A percentile compares a stretch with the other conserved stretches of the same genome.
Evolutionary conservation across 2,329 filamentous ascomycete species (phyloP).

Genomic region (Fusarium nodosum): DNA sequence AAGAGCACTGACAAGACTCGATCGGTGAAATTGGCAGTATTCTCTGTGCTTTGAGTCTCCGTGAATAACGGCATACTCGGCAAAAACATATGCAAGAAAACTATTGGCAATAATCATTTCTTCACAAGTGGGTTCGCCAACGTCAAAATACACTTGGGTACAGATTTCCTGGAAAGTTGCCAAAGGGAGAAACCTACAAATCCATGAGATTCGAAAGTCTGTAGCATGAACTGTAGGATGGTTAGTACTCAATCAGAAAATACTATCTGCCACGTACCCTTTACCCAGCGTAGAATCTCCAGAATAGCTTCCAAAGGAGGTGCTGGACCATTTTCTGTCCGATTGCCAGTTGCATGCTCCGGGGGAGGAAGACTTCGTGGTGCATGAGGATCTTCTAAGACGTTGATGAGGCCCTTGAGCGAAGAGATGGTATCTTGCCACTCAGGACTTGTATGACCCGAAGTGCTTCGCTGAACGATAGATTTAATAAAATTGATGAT

Average conservation of each 20-base stretch:
- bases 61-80: constrained; percentile 50
- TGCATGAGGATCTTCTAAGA: constrained; percentile 5
- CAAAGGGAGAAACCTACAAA: constrained; percentile 53
- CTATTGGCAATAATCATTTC: constrained; percentile 56
- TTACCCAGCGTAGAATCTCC: constrained; percentile 52
- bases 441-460: neutral
- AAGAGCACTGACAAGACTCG: constrained; percentile 49
- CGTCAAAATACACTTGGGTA: constrained; percentile 55
- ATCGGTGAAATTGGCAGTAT: constrained; percentile 47
- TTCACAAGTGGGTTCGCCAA: constrained; percentile 51
- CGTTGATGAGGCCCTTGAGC: constrained; percentile 12
- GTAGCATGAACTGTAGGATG: constrained; percentile 42
- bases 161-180: constrained; percentile 52
- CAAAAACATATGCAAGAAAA: constrained; percentile 55
- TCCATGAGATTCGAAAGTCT: constrained; percentile 49
- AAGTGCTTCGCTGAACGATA: constrained; percentile 13
- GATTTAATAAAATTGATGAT: constrained; percentile 54
- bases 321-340: constrained; percentile 31
- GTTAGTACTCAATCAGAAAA: neutral
- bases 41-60: constrained; percentile 43
- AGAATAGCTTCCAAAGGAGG: constrained; percentile 51
- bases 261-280: constrained; percentile 35
- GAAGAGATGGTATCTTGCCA: constrained; percentile 21
- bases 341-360: neutral
- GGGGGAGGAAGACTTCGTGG: neutral